These are phyloP conservation scores for Symbiodinium pilosum DNA, from an alignment of 73 alveolate genomes.

Conservation along the genomic window DNA sequence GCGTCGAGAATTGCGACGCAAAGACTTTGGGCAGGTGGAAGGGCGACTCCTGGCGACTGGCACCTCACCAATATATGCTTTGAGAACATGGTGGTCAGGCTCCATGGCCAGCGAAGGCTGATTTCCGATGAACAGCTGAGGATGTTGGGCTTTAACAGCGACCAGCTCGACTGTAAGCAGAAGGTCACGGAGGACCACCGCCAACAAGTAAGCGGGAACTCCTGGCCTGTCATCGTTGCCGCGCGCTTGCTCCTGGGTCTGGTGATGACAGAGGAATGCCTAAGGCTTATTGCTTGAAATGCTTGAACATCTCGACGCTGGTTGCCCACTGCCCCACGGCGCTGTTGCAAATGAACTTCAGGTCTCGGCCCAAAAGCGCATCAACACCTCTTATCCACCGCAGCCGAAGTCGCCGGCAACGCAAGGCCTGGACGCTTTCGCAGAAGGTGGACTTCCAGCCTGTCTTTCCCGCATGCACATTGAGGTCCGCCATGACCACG, in stretches of 20 bases:
- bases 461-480: background rate
- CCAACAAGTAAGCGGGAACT: background rate
- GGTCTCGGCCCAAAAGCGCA: background rate
- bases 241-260: background rate
- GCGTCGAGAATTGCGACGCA: background rate
- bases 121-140: slow-evolving; percentile 1
- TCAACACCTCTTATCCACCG: background rate
- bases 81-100: background rate
- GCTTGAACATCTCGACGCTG: background rate
- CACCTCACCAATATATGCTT: slow-evolving; percentile 1
- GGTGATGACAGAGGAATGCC: background rate
- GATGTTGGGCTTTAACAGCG: slow-evolving; percentile 13
- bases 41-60: slow-evolving; percentile 16
- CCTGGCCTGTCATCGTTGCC: background rate
- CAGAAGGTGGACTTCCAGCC: background rate
- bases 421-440: background rate
- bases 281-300: too few relatives aligned
- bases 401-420: background rate
- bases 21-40: background rate
- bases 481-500: background rate
- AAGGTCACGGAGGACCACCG: background rate
- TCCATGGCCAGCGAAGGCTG: background rate
- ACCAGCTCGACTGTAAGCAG: background rate
- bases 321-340: background rate
- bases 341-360: background rate